Evolutionary conservation across 805 yeast species (phyloP).

Genomic region (Saccharomycopsis sp.): DNA sequence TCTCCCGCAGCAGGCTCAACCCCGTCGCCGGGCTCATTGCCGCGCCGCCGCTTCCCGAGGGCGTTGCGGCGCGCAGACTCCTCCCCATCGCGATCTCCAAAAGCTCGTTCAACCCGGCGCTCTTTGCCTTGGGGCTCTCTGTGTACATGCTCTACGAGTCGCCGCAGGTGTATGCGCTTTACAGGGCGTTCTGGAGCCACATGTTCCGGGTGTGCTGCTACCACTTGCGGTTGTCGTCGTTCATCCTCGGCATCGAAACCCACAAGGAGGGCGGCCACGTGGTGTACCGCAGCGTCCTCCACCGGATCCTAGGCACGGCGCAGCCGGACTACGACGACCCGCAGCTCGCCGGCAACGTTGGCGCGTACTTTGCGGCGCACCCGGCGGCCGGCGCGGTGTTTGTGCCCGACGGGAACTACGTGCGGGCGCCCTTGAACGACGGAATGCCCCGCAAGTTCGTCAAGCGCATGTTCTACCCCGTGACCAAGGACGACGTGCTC

Average conservation of each 20-base stretch:
- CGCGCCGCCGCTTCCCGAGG: too few relatives aligned
- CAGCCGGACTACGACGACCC: constrained; percentile 58
- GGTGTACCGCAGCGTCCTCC: constrained; percentile 41
- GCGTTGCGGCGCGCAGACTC: too few relatives aligned
- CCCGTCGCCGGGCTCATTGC: too few relatives aligned
- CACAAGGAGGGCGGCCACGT: constrained; percentile 67
- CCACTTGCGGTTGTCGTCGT: constrained; percentile 70
- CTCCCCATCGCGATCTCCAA: constrained; percentile 21
- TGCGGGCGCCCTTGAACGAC: constrained; percentile 85
- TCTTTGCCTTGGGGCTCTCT: constrained; percentile 10
- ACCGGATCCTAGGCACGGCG: constrained; percentile 24
- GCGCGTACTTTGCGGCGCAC: constrained; percentile 36
- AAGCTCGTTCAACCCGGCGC: constrained; percentile 6
- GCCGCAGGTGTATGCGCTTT: constrained; percentile 16
- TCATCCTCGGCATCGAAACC: constrained; percentile 55
- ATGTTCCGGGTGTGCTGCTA: constrained; percentile 51
- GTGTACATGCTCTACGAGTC: constrained; percentile 14
- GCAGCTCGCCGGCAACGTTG: constrained; percentile 41
- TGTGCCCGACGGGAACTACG: constrained; percentile 73
- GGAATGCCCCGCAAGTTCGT: constrained; percentile 60
- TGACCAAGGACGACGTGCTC: constrained; percentile 69
- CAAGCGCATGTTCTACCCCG: constrained; percentile 68
- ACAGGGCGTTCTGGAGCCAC: constrained; percentile 51
- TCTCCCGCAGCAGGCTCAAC: too few relatives aligned
- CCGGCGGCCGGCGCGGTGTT: constrained; percentile 46